phyloP scores from a whole-genome alignment of 1,284 basidiomycete genomes.

The Papiliotrema laurentii region DNA sequence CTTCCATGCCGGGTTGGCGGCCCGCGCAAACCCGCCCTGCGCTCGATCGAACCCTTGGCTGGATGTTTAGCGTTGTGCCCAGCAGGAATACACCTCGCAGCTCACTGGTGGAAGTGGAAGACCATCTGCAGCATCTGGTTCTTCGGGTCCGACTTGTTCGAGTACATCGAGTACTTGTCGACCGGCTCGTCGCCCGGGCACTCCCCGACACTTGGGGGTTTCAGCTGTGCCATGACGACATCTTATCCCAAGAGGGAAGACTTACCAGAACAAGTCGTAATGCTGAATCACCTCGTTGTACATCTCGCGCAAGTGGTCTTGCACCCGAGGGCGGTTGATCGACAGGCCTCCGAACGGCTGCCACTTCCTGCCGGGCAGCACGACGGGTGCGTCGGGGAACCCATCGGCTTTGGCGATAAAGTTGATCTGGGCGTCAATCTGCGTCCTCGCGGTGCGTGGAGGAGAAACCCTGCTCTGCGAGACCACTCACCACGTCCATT shows the following conservation, averaged over 20 bases:
- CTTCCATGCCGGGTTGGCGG: conserved; percentile 50
- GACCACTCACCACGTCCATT: conserved; percentile 26
- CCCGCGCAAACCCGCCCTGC: conserved; percentile 16
- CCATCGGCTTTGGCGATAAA: conserved; percentile 61
- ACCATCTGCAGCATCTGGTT: conserved; percentile 60
- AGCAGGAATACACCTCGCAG: conserved; percentile 46
- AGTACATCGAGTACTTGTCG: conserved; percentile 56
- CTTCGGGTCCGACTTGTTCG: conserved; percentile 50
- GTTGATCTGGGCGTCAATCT: conserved; percentile 50
- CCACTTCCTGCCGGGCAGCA: conserved; percentile 53
- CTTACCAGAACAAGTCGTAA: conserved; percentile 29
- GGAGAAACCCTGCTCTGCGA: too few relatives aligned
- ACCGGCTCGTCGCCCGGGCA: conserved; percentile 58
- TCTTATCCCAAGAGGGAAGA: not conserved
- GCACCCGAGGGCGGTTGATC: conserved; percentile 62
- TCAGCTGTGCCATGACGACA: conserved; percentile 1
- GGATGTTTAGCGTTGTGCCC: conserved; percentile 25
- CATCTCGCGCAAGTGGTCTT: conserved; percentile 68
- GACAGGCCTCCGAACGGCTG: conserved; percentile 59
- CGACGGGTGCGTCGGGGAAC: conserved; percentile 62
- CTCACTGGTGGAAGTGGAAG: conserved; percentile 54
- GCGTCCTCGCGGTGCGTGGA: not conserved
- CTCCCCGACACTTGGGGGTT: conserved; percentile 60
- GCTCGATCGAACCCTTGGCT: conserved; percentile 30
- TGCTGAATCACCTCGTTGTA: conserved; percentile 53